Evolutionary conservation across 2,329 filamentous ascomycete genomes (phyloP).

Genomic region (Fusarium veterinarium): DNA sequence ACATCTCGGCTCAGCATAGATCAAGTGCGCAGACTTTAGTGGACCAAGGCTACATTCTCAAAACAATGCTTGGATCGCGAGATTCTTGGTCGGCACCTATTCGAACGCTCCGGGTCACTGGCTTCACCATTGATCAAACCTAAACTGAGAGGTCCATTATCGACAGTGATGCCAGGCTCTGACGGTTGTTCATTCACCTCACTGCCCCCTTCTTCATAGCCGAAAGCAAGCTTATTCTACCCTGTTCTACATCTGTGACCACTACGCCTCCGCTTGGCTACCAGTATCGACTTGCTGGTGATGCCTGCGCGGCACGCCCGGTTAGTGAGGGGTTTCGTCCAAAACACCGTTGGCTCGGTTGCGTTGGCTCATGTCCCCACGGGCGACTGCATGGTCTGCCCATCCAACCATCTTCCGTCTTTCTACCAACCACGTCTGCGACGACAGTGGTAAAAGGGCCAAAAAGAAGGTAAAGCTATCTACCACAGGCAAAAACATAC

Average conservation of each 20-base stretch:
- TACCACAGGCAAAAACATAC: not conserved
- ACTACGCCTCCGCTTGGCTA: not conserved
- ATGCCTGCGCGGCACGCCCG: not conserved
- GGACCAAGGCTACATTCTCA: no score
- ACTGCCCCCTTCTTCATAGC: not conserved
- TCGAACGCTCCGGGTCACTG: not conserved
- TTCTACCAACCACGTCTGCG: not conserved
- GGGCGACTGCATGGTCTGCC: rapidly evolving
- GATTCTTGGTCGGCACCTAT: not conserved
- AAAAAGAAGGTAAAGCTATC: not conserved
- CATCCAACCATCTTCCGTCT: no score
- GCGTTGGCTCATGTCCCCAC: not conserved
- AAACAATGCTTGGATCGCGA: not conserved
- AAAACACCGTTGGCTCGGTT: not conserved
- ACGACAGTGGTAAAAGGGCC: no score
- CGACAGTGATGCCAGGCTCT: no score
- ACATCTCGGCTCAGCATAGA: not conserved
- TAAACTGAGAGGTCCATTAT: not conserved
- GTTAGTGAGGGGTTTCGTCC: not conserved
- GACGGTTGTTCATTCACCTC: no score
- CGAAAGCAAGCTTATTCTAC: not conserved
- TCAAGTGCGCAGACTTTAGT: not conserved
- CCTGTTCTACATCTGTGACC: no score
- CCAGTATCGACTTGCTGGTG: not conserved
- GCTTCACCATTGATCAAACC: no score